Evolutionary conservation across 2,329 filamentous ascomycete species (phyloP), one percentile per base, ranked within the genome.

Genomic region (Tolypocladium pustulatum): DNA sequence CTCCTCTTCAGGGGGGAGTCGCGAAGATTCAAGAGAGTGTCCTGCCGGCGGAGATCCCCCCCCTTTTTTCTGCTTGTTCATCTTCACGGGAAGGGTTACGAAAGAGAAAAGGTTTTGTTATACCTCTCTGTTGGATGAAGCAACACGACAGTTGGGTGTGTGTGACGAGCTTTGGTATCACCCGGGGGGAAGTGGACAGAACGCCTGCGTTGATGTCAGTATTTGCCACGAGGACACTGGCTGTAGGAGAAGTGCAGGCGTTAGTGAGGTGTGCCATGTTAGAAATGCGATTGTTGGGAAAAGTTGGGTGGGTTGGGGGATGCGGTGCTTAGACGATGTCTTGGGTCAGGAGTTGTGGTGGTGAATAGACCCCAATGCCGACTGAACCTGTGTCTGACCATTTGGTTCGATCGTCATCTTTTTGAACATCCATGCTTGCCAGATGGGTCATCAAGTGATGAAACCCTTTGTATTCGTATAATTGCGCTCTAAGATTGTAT

Each of bases 81-180:
- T 34, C 49, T 34, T 56, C 9, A 51, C 30, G 55, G 25, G 41
- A 37, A 57, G 36, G 34, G 9, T 22, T n/a, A n/a, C 8, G 43
- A 34, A 57, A 43, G 32, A 37, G 20, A 20, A 51, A 40, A 43
- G 32, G 20, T 57, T 57, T 51, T 57, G 30, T 57, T 57, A 57
- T 57, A 57, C 43, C 41, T 37, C 46, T 49, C 15, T 46, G 55
- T 57, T 57, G 55, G 55, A 57, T 57, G 55, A 37, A 57, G 55
- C 25, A 46, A 6, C 40, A 36, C 34, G 55, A 17, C 27, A 20
- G 27, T 36, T 57, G 41, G 32, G 55, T 15, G n/a, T 15, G n/a
- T 41, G 41, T n/a, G 32, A 34, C 22, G 13, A 30, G 41, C 32
- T 22, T 37, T 30, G 38, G 43, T 17, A 20, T 27, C 17, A n/a